A percentile compares a stretch with the other conserved stretches of the same genome.
phyloP scores from a whole-genome alignment of 495 filamentous ascomycete genomes.

The Mytilinidion resinicola region DNA sequence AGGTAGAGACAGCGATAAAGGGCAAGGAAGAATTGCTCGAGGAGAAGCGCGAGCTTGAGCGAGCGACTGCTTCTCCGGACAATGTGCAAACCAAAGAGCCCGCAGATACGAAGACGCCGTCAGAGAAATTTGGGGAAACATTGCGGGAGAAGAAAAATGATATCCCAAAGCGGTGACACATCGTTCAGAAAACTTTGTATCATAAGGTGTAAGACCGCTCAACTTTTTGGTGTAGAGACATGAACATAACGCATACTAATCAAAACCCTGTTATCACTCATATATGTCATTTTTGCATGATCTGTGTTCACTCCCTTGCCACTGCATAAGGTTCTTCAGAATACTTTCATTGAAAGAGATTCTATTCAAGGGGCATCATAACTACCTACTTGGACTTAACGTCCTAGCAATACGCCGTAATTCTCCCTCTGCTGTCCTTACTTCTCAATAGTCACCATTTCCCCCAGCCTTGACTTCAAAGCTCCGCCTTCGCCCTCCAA shows the following conservation, averaged over 20 bases:
- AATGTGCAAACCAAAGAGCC: slow-evolving; percentile 8
- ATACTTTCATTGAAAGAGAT: too few relatives aligned
- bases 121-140: neutral
- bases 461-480: slow-evolving; percentile 11
- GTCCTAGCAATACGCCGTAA: too few relatives aligned
- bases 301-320: too few relatives aligned
- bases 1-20: slow-evolving; percentile 59
- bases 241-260: too few relatives aligned
- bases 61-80: slow-evolving; percentile 19
- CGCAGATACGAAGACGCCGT: neutral
- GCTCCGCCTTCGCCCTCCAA: slow-evolving; percentile 14
- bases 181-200: too few relatives aligned
- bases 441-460: slow-evolving; percentile 18
- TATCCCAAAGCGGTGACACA: neutral
- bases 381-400: too few relatives aligned
- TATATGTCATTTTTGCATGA: too few relatives aligned
- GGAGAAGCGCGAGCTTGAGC: slow-evolving; percentile 38
- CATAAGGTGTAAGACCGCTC: too few relatives aligned
- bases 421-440: neutral
- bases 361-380: too few relatives aligned
- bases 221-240: too few relatives aligned
- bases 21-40: slow-evolving; percentile 45
- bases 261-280: too few relatives aligned
- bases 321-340: too few relatives aligned
- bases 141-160: neutral